phyloP scores from a whole-genome alignment of 1,284 basidiomycete genomes.

The Ganoderma lingzhi region DNA sequence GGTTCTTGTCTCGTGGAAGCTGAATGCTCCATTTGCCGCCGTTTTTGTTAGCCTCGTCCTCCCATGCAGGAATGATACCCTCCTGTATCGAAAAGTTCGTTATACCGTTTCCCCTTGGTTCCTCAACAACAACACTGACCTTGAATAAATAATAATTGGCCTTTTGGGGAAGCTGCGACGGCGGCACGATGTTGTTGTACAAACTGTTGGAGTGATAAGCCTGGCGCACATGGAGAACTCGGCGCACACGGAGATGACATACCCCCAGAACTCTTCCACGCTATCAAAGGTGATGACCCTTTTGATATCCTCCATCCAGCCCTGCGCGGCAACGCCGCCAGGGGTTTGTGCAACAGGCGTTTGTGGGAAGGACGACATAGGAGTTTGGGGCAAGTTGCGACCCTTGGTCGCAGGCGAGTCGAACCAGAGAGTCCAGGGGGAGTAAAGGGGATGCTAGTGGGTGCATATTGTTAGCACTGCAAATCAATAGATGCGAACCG shows the following conservation, averaged over 20 bases:
- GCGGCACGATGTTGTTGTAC: constrained; percentile 98
- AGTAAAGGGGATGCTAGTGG: constrained; percentile 86
- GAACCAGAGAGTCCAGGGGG: constrained; percentile 97
- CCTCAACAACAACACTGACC: constrained; percentile 45
- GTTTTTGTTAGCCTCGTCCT: constrained; percentile 94
- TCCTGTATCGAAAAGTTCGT: constrained; percentile 57
- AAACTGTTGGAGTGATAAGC: constrained; percentile 56
- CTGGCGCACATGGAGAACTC: constrained; percentile 7
- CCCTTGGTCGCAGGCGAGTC: constrained; percentile 92
- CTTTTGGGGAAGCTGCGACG: constrained; percentile 93
- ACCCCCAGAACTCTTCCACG: constrained; percentile 99
- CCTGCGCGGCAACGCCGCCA: constrained; percentile 67
- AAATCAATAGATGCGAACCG: background rate
- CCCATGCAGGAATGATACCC: constrained; percentile 96
- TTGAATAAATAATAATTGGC: constrained; percentile 99
- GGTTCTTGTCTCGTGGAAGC: constrained; percentile 94
- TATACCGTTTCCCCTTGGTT: constrained; percentile 22
- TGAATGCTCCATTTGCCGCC: constrained; percentile 99
- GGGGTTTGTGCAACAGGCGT: constrained; percentile 76
- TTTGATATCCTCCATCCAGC: constrained; percentile 98
- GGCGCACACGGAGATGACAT: constrained; percentile 39
- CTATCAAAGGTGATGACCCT: constrained; percentile 93
- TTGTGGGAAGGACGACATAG: constrained; percentile 79
- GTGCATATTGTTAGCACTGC: background rate
- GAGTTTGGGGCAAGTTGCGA: constrained; percentile 87